Base-by-base conservation (phyloP, 2,329 filamentous ascomycete species). In the Allantophomopsis cytisporea region DNA sequence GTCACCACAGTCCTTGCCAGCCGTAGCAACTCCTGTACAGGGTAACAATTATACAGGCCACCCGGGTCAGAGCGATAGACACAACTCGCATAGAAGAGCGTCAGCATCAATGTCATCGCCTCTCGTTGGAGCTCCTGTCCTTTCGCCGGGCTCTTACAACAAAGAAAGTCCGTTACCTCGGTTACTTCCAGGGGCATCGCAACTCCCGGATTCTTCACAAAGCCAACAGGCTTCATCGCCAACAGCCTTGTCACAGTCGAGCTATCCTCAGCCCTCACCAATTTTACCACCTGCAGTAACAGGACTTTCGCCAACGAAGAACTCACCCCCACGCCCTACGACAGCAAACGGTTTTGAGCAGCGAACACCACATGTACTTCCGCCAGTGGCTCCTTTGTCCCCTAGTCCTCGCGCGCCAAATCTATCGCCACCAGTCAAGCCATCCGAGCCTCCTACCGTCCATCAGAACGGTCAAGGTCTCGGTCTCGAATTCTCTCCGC, bases 371-470 rank as follows among this genome's bases (percentile, higher is more conserved):
- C 60, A 69, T 0, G 64, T 78, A 17, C 58, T 80, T 2, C 76
- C 76, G 5, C 76, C 76, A 0, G 56, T 68, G 2, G 65, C 72
- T 32, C 62, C 70, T 2, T 53, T 82, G 36, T 69, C 73, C 8
- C 77, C 77, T 0, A 73, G 68, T 33, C 67, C 70, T 2, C 66
- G 65, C 12, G 63, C 69, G 41, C 68, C 71, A 46, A 74, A 76
- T 41, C 53, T 76, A 38, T 74, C 71, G 13, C 75, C 77, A 17
- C 77, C 75, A 2, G 63, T 73, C 47, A 77, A 82, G 60, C 61
- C 43, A 18, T 45, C 48, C 7, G 14, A 15, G 14, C 32, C 32
- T 34, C 32, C 32, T 34, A 18, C 32, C 32, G 16, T 14, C 32
- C 14, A 18, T 34, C 32, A 34, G 12, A 34, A 15, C 12, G 32